Evolutionary conservation across 2,329 filamentous ascomycete genomes (phyloP).

Genomic region (Diaporthe sp.): DNA sequence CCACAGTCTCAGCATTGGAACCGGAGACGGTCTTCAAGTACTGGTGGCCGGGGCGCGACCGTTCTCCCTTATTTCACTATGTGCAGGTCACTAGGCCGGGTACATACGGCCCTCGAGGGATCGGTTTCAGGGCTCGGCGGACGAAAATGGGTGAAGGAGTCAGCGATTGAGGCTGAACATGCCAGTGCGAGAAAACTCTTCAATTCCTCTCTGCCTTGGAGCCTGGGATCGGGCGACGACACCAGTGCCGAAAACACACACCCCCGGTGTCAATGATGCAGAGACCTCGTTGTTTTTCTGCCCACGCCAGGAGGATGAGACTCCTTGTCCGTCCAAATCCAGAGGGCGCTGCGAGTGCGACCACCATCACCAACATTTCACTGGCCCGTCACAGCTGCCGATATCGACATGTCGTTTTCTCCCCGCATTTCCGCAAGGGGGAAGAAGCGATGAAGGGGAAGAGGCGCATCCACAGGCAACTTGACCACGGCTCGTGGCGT

Average conservation of each 20-base stretch:
- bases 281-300: slow-evolving; percentile 13
- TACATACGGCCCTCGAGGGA: slow-evolving; percentile 16
- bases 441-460: not conserved
- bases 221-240: not conserved
- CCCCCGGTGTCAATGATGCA: slow-evolving; percentile 9
- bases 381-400: slow-evolving; percentile 2
- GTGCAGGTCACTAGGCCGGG: slow-evolving; percentile 9
- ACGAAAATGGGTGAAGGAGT: slow-evolving; percentile 16
- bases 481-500: not conserved
- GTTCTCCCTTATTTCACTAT: slow-evolving; percentile 1
- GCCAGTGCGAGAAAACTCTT: slow-evolving; percentile 33
- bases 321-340: slow-evolving; percentile 19
- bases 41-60: not conserved
- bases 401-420: slow-evolving; percentile 19
- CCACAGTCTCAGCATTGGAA: slow-evolving; percentile 10
- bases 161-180: slow-evolving; percentile 28
- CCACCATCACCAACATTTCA: not conserved
- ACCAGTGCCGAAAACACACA: slow-evolving; percentile 3
- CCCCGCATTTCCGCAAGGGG: slow-evolving; percentile 14
- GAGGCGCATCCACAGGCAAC: not conserved
- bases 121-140: slow-evolving; percentile 10
- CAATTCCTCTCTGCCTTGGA: slow-evolving; percentile 16
- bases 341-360: slow-evolving; percentile 15
- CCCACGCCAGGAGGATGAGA: slow-evolving; percentile 7
- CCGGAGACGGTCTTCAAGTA: not conserved